Base-by-base conservation (phyloP, 257 asterid genomes). In the Fraxinus quadrangulata region DNA sequence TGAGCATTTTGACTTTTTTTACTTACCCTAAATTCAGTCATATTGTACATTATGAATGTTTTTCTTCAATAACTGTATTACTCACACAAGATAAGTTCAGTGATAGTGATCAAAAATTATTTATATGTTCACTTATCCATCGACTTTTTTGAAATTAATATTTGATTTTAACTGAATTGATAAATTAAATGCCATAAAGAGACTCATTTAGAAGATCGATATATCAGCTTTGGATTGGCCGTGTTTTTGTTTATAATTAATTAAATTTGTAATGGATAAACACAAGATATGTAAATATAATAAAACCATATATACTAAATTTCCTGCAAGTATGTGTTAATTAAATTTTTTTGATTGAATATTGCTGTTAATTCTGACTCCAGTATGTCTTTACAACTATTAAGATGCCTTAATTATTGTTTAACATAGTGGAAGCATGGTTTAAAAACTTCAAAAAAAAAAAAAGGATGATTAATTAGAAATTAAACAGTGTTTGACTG, bases 331-430 rank as follows among this genome's bases (percentile, higher is more conserved):
- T 28, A 16, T 24, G 17, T 61, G 19, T 75, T 24, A 31, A 36
- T 21, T 36, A 23, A 21, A 23, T 77, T 63, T 63, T 10, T 63
- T 59, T 59, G 67, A 8, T 59, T 59, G 30, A 21, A 59, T 59
- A 19, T 63, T 51, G 75, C 24, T 80, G 77, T 72, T 72, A 74
- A 21, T 75, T 70, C 67, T 59, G 80, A 79, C 78, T 72, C 83
- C 77, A 79, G 68, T 70, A 36, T 77, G 77, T 77, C 86, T 85
- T 80, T 85, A 82, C 89, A 85, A 80, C 86, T 80, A 77, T 80
- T 77, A 72, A 80, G 73, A 83, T 80, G 86, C 86, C 82, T 74
- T 26, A 74, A 78, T 49, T 59, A 74, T 77, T 28, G 54, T 70
- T 80, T 72, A 72, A 68, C 40, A 65, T 75, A 73, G 81, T 77